phyloP scores from a whole-genome alignment of 345 rosid species.

The Populus simonii region DNA sequence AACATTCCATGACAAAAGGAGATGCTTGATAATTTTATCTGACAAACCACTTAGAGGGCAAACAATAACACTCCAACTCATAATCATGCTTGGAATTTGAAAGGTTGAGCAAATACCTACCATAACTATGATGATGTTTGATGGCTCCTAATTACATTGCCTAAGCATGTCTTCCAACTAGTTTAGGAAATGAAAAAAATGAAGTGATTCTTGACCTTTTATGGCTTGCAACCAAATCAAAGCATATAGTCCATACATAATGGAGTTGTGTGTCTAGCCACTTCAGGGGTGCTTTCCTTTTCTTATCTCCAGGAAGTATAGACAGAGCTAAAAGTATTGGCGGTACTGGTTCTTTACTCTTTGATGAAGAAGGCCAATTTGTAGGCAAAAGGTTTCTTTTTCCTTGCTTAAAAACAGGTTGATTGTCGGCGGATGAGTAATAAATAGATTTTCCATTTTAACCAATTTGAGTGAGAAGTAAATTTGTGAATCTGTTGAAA shows the following conservation, averaged over 20 bases:
- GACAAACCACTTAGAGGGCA: not conserved
- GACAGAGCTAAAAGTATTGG: not conserved
- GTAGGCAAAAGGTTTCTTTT: not conserved
- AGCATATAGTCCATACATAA: not conserved
- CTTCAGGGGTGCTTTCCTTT: not conserved
- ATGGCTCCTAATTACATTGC: not conserved
- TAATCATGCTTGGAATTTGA: not conserved
- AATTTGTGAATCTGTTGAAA: not conserved
- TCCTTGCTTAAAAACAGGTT: not conserved
- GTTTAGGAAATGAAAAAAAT: not conserved
- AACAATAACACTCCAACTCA: not conserved
- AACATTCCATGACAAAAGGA: not conserved
- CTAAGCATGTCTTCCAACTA: not conserved
- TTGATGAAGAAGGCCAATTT: not conserved
- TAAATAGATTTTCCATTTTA: not conserved
- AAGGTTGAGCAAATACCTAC: not conserved
- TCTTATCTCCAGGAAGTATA: not conserved
- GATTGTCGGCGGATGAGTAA: not conserved
- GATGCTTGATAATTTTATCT: not conserved
- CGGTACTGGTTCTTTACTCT: not conserved
- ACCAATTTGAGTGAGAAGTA: not conserved
- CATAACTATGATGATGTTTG: not conserved
- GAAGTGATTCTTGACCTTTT: not conserved
- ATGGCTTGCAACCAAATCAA: not conserved
- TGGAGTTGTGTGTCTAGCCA: not conserved